Conservation (phyloP, 2,329 filamentous ascomycete species). For the Fusarium decemcellulare region DNA sequence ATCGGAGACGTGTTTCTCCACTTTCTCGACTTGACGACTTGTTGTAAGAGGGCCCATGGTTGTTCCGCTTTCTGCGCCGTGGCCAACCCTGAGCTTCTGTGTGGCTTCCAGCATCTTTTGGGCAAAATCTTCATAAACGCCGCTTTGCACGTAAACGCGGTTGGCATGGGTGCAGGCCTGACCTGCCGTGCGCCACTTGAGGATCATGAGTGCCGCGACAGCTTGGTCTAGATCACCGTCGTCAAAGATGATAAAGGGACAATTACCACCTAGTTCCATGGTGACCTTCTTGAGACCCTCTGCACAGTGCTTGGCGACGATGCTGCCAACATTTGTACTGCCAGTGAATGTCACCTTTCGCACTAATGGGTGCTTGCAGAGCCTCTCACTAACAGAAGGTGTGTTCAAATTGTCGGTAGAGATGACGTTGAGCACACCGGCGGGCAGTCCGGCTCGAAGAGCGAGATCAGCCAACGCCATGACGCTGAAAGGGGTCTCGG, state of each 20-base stretch:
- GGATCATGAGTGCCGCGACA: slow-evolving; percentile 84
- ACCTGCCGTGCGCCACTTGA: slow-evolving; percentile 94
- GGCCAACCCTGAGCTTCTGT: neutral
- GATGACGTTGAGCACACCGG: slow-evolving; percentile 92
- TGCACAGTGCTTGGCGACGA: slow-evolving; percentile 91
- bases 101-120: neutral
- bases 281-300: slow-evolving; percentile 86
- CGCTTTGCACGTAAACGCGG: neutral
- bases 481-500: slow-evolving; percentile 92
- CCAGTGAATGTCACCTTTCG: slow-evolving; percentile 97
- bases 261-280: slow-evolving; percentile 94
- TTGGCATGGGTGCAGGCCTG: slow-evolving; percentile 86
- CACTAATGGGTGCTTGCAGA: slow-evolving; percentile 79
- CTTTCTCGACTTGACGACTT: neutral
- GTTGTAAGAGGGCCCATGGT: neutral
- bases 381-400: slow-evolving; percentile 71
- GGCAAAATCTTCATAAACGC: neutral
- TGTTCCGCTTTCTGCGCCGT: neutral
- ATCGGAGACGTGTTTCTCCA: neutral
- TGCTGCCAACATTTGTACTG: slow-evolving; percentile 76
- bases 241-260: slow-evolving; percentile 97
- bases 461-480: slow-evolving; percentile 90
- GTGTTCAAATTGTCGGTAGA: slow-evolving; percentile 83
- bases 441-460: slow-evolving; percentile 88
- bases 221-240: slow-evolving; percentile 91